phyloP scores from a whole-genome alignment of 306 rosid species.

The Cyamopsis tetragonoloba region DNA sequence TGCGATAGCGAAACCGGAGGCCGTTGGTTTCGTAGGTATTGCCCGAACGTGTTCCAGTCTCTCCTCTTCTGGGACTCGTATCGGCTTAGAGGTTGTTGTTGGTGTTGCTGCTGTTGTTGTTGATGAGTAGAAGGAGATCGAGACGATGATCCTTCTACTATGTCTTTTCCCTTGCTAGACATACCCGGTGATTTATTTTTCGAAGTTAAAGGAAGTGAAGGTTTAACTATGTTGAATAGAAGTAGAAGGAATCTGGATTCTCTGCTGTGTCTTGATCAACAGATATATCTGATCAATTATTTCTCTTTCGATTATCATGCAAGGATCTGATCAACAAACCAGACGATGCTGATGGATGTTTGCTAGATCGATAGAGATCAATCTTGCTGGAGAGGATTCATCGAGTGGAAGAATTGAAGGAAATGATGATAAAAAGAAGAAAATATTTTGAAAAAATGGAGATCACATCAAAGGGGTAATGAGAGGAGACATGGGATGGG shows the following conservation, averaged over 20 bases:
- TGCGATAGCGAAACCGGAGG: conserved; percentile 63
- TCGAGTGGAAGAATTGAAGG: too few species aligned
- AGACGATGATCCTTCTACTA: conserved; percentile 36
- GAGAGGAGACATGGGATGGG: conserved; percentile 45
- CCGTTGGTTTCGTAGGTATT: conserved; percentile 70
- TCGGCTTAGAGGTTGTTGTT: conserved; percentile 41
- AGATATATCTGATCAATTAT: too few species aligned
- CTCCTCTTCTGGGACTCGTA: conserved; percentile 78
- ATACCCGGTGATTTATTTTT: conserved; percentile 4
- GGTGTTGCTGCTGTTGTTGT: conserved; percentile 9
- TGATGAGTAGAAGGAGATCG: conserved; percentile 12
- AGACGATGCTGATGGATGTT: too few species aligned
- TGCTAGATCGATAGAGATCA: too few species aligned
- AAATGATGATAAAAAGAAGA: too few species aligned
- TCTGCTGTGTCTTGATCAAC: too few species aligned
- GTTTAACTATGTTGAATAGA: conserved; percentile 2
- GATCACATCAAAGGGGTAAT: conserved; percentile 40
- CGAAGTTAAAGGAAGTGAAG: conserved; percentile 10
- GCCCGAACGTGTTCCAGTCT: conserved; percentile 86
- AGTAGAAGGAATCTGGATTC: conserved; percentile 28
- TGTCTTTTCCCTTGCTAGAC: conserved; percentile 41
- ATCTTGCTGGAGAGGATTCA: too few species aligned
- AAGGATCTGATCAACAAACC: too few species aligned
- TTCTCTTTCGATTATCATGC: too few species aligned
- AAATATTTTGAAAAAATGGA: not conserved